Base-by-base conservation (phyloP, 345 rosid genomes). In the Ceriops zippeliana region DNA sequence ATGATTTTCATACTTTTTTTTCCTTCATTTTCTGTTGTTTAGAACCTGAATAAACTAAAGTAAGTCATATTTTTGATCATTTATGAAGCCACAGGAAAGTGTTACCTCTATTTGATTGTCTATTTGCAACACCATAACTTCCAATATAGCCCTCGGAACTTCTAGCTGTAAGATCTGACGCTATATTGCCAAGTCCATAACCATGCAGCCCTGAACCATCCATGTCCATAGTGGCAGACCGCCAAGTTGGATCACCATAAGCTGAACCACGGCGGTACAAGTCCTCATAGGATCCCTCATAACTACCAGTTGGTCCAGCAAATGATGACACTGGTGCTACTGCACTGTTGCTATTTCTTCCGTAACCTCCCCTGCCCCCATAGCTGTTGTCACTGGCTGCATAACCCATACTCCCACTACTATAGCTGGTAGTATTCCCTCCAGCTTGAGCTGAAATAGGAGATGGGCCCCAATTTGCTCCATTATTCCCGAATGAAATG, bases 41-140 rank as follows among this genome's bases (percentile, higher is more conserved):
- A 32, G 13, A 56, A 34, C 27, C 58, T 65, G 52, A 49, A 11
- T 5, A 53, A 61, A 59, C 22, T 49, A 5, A 28, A 49, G 56
- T 56, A 53, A 38, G 54, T 21, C 52, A 28, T 51, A n/a, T 32
- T 21, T 54, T 63, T 10, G 60, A 62, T 15, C 37, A 24, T 46
- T 42, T 49, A 15, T 7, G 32, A 61, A 73, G 68, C 53, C 9
- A 53, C 57, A 46, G 66, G 54, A 76, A 76, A 57, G 47, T 37
- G 2, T 70, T 86, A 93, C 98, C 97, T 90, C 97, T 89, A 85
- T 81, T 81, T 63, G 98, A 30, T 78, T 87, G 93, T 81, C 93
- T 85, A 83, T 79, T 85, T 54, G 90, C 77, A 73, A 78, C 89
- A 78, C 69, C 84, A 82, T 90, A 93, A 78, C 80, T 88, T 74